These are phyloP conservation scores for Sugiyamaella americana DNA, from an alignment of 805 yeast species.

Conservation along the genomic window DNA sequence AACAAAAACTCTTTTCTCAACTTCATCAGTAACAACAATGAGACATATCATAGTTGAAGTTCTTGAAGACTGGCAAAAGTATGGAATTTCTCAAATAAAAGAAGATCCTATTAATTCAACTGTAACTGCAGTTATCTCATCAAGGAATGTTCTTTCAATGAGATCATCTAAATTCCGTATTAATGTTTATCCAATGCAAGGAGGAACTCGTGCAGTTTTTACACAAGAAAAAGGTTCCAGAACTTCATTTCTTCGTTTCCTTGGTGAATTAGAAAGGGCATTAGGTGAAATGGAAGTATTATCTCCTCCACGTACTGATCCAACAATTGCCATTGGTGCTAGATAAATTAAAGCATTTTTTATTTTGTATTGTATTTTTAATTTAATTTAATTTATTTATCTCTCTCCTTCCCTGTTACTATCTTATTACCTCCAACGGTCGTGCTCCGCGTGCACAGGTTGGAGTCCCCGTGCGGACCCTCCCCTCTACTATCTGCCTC, in stretches of 20 bases:
- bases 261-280: conserved; percentile 27
- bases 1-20: conserved; percentile 26
- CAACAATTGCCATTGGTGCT: background rate
- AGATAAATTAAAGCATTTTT: background rate
- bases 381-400: too few species aligned
- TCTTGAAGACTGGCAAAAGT: conserved; percentile 33
- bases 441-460: too few species aligned
- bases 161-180: conserved; percentile 28
- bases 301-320: conserved; percentile 7
- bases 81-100: conserved; percentile 31
- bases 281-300: conserved; percentile 19
- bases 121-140: conserved; percentile 29
- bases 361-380: background rate
- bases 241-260: conserved; percentile 26
- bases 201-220: conserved; percentile 23
- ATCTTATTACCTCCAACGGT: background rate
- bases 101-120: conserved; percentile 25
- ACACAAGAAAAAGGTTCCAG: conserved; percentile 28
- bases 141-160: conserved; percentile 31
- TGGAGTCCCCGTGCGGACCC: too few species aligned
- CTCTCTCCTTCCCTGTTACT: background rate
- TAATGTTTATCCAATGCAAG: conserved; percentile 16
- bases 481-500: too few species aligned
- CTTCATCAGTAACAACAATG: conserved; percentile 25
- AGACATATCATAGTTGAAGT: conserved; percentile 28